phyloP scores from a whole-genome alignment of 352 stramenopile genomes.

The Phytopythium oedochilum region DNA sequence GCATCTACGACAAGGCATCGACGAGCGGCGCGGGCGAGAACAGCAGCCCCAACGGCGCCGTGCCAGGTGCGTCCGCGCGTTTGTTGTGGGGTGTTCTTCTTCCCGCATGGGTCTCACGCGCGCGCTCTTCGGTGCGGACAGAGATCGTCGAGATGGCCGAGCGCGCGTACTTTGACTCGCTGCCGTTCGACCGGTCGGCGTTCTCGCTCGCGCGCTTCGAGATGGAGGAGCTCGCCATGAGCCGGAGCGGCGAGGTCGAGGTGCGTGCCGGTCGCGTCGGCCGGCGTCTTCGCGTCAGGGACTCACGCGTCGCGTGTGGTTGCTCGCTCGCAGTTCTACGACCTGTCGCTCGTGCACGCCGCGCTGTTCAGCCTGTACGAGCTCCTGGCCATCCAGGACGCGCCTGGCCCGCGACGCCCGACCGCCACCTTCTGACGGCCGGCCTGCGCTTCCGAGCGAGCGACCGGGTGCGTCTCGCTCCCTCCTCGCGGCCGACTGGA shows the following conservation, averaged over 20 bases:
- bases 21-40: conserved; percentile 16
- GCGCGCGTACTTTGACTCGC: conserved; percentile 41
- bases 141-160: conserved; percentile 55
- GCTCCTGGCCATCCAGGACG: conserved; percentile 36
- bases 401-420: conserved; percentile 22
- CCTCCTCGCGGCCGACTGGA: too few relatives aligned
- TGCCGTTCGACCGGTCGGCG: conserved; percentile 45
- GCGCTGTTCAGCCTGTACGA: conserved; percentile 43
- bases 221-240: conserved; percentile 41
- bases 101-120: too few relatives aligned
- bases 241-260: conserved; percentile 36
- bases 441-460: too few relatives aligned
- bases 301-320: background rate
- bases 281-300: too few relatives aligned
- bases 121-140: too few relatives aligned
- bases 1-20: conserved; percentile 29
- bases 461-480: background rate
- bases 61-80: conserved; percentile 28
- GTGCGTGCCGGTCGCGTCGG: too few relatives aligned
- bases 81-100: too few relatives aligned
- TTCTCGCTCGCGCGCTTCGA: conserved; percentile 47
- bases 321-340: conserved; percentile 24
- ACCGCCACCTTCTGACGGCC: conserved; percentile 46
- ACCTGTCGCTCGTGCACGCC: conserved; percentile 40
- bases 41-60: conserved; percentile 7